Evolutionary conservation across 2,329 filamentous ascomycete genomes (phyloP).

Genomic region (Sarocladiaceae sp.): DNA sequence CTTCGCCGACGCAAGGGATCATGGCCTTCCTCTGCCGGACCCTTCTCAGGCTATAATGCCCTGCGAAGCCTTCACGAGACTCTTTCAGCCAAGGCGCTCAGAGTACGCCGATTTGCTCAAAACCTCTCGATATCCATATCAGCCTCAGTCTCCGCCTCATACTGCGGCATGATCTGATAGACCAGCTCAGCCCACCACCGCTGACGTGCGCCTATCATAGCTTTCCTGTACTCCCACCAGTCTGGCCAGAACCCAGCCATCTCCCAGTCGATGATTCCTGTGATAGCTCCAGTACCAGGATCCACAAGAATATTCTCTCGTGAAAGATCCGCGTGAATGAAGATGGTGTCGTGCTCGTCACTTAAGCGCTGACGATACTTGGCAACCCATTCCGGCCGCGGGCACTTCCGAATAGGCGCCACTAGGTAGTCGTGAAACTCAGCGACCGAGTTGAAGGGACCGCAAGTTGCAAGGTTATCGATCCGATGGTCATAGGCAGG

Average conservation of each 20-base stretch:
- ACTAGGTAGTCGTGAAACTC: not conserved
- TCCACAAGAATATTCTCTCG: slow-evolving; percentile 10
- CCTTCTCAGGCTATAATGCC: too few species aligned
- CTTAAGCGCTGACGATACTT: not conserved
- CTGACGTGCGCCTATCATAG: not conserved
- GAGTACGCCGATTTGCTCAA: too few species aligned
- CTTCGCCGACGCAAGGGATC: too few species aligned
- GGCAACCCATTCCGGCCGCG: not conserved
- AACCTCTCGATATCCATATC: not conserved
- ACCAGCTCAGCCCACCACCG: not conserved
- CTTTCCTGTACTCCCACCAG: not conserved
- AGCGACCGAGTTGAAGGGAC: not conserved
- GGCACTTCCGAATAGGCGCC: not conserved
- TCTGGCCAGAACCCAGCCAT: not conserved
- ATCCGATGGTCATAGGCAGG: not conserved
- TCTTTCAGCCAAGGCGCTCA: too few species aligned
- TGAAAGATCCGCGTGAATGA: slow-evolving; percentile 7
- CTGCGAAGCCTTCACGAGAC: too few species aligned
- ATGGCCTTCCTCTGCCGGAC: too few species aligned
- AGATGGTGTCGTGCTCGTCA: not conserved
- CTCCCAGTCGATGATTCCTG: slow-evolving; percentile 9
- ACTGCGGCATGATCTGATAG: not conserved
- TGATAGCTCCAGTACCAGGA: not conserved
- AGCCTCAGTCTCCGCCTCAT: not conserved
- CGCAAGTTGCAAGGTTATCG: not conserved